phyloP scores from a whole-genome alignment of 805 yeast species.

The Cyberlindnera sargentensis region DNA sequence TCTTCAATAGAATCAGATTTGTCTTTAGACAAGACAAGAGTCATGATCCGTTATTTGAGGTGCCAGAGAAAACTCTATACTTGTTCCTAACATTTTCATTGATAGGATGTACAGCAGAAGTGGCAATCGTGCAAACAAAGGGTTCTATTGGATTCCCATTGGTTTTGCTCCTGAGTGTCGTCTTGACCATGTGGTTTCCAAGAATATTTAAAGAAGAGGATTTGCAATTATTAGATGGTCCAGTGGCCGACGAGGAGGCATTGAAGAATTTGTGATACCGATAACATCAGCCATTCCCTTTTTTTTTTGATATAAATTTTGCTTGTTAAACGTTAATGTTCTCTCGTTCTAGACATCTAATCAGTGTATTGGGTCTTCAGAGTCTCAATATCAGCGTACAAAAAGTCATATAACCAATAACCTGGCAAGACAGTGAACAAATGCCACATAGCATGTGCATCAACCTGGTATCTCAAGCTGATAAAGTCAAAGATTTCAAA shows the following conservation, averaged over 20 bases:
- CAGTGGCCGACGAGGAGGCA: conserved; percentile 51
- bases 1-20: conserved; percentile 56
- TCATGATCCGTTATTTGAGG: background rate
- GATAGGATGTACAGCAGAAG: conserved; percentile 70
- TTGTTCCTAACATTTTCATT: conserved; percentile 53
- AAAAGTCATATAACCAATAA: conserved; percentile 60
- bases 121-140: conserved; percentile 75
- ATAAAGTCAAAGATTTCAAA: conserved; percentile 88
- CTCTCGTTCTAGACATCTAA: background rate
- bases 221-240: conserved; percentile 56
- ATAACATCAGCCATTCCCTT: background rate
- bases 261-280: conserved; percentile 32
- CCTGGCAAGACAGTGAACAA: conserved; percentile 80
- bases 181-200: conserved; percentile 61
- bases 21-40: conserved; percentile 5
- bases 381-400: conserved; percentile 40
- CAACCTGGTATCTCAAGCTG: conserved; percentile 60
- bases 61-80: conserved; percentile 32
- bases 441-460: conserved; percentile 96
- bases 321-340: background rate
- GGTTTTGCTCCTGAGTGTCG: conserved; percentile 60
- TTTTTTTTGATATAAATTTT: background rate
- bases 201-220: conserved; percentile 54
- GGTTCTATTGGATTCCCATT: conserved; percentile 96
- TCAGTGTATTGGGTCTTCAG: conserved; percentile 13